phyloP scores from a whole-genome alignment of 108 stramenopile species.

The Cyclotella kingstonii region DNA sequence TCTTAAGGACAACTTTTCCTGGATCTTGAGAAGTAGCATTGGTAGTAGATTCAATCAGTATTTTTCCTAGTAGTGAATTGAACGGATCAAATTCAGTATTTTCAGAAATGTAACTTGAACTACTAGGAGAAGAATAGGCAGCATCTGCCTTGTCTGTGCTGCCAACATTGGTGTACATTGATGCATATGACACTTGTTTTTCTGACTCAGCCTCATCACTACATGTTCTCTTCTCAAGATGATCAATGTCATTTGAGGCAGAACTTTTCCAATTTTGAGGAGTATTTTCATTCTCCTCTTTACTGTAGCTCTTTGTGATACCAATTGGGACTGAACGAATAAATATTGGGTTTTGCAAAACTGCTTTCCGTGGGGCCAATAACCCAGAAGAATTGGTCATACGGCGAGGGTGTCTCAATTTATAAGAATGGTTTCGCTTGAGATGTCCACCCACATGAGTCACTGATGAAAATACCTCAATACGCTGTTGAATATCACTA shows the following conservation, averaged over 20 bases:
- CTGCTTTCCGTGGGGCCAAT: constrained; percentile 28
- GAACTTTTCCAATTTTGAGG: not conserved
- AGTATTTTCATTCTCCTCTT: constrained; percentile 11
- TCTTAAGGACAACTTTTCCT: constrained; percentile 1
- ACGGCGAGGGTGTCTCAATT: constrained; percentile 26
- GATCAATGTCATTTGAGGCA: not conserved
- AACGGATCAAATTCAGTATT: constrained; percentile 35
- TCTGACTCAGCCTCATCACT: constrained; percentile 1
- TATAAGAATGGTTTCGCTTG: constrained; percentile 38
- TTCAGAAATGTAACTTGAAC: constrained; percentile 32
- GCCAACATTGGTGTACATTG: constrained; percentile 13
- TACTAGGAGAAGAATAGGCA: constrained; percentile 1
- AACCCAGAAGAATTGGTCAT: constrained; percentile 32
- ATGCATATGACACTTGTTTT: constrained; percentile 4
- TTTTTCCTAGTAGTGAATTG: constrained; percentile 31
- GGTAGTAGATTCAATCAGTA: constrained; percentile 16
- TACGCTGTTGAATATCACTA: constrained; percentile 28
- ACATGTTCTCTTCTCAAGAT: not conserved
- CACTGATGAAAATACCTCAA: constrained; percentile 18
- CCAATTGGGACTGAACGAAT: constrained; percentile 40
- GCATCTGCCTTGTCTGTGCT: not conserved
- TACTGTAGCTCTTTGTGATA: constrained; percentile 39
- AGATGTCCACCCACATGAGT: constrained; percentile 28
- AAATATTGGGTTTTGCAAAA: constrained; percentile 29
- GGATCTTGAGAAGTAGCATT: constrained; percentile 8